A percentile compares a stretch with the other conserved stretches of the same genome.
Conservation (phyloP, 2,329 filamentous ascomycete genomes). For the Aspergillus niger region DNA sequence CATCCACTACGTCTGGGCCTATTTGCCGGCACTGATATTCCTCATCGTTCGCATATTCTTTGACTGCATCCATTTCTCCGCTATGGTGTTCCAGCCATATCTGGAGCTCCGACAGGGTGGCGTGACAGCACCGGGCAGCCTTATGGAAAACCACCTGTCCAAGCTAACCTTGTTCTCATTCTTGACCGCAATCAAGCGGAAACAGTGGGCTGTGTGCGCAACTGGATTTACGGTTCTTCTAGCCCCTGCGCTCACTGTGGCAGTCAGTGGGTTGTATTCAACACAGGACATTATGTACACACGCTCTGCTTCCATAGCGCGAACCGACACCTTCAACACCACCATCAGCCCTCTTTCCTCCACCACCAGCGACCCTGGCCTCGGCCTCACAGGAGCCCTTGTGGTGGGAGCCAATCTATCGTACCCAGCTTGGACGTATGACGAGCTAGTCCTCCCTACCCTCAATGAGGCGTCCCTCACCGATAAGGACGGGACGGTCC, state of each 20-base stretch:
- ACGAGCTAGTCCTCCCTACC: conserved; percentile 30
- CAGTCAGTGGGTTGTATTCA: conserved; percentile 19
- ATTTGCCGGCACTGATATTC: conserved; percentile 25
- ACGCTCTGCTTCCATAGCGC: conserved; percentile 15
- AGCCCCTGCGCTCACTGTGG: conserved; percentile 17
- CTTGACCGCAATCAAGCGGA: conserved; percentile 49
- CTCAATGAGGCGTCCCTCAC: conserved; percentile 18
- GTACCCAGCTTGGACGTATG: conserved; percentile 36
- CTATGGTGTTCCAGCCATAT: conserved; percentile 24
- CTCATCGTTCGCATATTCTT: conserved; percentile 21
- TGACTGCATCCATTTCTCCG: conserved; percentile 19
- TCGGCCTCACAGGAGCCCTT: conserved; percentile 27
- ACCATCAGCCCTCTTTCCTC: not conserved
- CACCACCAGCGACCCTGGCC: conserved; percentile 23
- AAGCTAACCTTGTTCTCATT: conserved; percentile 51
- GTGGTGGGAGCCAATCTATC: conserved; percentile 32
- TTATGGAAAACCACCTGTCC: conserved; percentile 23
- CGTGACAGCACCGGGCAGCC: conserved; percentile 13
- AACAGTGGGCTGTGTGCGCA: conserved; percentile 19
- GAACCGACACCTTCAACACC: conserved; percentile 10
- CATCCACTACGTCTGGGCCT: conserved; percentile 25
- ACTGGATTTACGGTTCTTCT: conserved; percentile 18
- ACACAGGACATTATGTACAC: conserved; percentile 11
- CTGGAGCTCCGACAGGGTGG: conserved; percentile 14
- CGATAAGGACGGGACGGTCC: conserved; percentile 8